Percentiles rank a stretch among this genome's conserved stretches.
phyloP scores from a whole-genome alignment of 1,284 basidiomycete genomes.

The Cerioporus squamosus region DNA sequence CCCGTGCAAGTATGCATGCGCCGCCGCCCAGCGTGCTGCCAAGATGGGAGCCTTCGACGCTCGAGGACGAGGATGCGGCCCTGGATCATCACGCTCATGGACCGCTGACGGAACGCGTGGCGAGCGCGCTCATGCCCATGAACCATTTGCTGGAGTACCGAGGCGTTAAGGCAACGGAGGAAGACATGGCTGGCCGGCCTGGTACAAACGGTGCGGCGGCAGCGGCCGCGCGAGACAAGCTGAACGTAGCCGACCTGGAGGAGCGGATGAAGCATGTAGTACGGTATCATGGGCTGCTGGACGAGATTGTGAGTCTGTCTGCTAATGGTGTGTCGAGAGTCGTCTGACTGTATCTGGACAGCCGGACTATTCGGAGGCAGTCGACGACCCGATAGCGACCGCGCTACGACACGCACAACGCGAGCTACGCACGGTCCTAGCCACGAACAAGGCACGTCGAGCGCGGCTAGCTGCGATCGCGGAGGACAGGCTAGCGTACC shows the following conservation, averaged over 20 bases:
- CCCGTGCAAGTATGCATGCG: conserved; percentile 36
- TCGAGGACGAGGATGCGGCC: conserved; percentile 64
- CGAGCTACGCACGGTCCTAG: conserved; percentile 77
- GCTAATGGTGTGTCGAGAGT: neutral
- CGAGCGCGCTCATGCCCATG: conserved; percentile 77
- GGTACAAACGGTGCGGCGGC: conserved; percentile 75
- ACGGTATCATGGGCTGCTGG: conserved; percentile 69
- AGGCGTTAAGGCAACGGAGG: conserved; percentile 77
- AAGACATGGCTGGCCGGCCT: conserved; percentile 80
- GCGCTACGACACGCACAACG: conserved; percentile 88
- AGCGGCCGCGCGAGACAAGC: conserved; percentile 69
- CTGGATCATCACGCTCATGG: conserved; percentile 79
- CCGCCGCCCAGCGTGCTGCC: conserved; percentile 47
- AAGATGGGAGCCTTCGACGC: conserved; percentile 75
- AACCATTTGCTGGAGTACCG: conserved; percentile 69
- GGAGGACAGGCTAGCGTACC: conserved; percentile 87
- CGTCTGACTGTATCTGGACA: conserved; percentile 34
- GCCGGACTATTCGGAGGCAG: conserved; percentile 78
- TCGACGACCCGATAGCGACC: conserved; percentile 93
- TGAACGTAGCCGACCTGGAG: conserved; percentile 75
- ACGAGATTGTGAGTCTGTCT: conserved; percentile 51
- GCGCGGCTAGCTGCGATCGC: conserved; percentile 76
- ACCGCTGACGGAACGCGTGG: conserved; percentile 79
- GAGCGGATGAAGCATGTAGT: conserved; percentile 72
- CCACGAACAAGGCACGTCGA: conserved; percentile 85